Percentiles rank a stretch among this genome's conserved stretches.
phyloP scores from a whole-genome alignment of 2,329 filamentous ascomycete species.

The Xylariaceae sp. region DNA sequence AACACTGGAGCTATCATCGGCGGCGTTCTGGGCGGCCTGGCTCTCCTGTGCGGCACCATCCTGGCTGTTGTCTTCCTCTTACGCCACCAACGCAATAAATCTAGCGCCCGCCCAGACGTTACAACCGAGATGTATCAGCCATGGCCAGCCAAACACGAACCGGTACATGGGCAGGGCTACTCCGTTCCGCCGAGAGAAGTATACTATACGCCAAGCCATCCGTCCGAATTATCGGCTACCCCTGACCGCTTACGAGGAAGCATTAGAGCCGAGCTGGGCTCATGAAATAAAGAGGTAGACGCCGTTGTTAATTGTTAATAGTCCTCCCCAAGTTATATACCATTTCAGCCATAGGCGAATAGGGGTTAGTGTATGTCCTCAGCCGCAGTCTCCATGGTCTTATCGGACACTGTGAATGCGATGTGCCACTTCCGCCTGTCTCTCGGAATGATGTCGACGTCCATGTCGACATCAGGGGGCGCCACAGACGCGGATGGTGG shows the following conservation, averaged over 20 bases:
- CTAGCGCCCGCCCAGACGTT: neutral
- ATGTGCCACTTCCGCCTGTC: neutral
- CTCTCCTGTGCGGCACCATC: constrained; percentile 21
- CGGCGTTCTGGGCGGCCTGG: constrained; percentile 27
- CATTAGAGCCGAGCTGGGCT: no score
- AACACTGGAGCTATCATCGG: constrained; percentile 27
- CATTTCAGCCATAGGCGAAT: no score
- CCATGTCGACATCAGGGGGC: constrained; percentile 1
- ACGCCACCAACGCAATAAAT: neutral
- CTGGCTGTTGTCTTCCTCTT: constrained; percentile 1
- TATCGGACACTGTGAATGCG: neutral
- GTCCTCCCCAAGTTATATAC: no score
- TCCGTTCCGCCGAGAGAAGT: no score
- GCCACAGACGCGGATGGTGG: neutral
- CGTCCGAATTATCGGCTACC: no score
- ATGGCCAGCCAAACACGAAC: neutral
- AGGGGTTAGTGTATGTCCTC: neutral
- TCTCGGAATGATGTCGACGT: constrained; percentile 1
- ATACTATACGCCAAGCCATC: no score
- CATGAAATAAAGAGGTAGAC: no score
- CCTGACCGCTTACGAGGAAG: no score
- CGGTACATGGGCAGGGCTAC: no score
- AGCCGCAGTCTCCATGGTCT: neutral
- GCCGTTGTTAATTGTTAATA: no score
- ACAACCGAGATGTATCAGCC: neutral